Evolutionary conservation across 2,329 filamentous ascomycete genomes (phyloP).

Genomic region (Trichoderma gracile): DNA sequence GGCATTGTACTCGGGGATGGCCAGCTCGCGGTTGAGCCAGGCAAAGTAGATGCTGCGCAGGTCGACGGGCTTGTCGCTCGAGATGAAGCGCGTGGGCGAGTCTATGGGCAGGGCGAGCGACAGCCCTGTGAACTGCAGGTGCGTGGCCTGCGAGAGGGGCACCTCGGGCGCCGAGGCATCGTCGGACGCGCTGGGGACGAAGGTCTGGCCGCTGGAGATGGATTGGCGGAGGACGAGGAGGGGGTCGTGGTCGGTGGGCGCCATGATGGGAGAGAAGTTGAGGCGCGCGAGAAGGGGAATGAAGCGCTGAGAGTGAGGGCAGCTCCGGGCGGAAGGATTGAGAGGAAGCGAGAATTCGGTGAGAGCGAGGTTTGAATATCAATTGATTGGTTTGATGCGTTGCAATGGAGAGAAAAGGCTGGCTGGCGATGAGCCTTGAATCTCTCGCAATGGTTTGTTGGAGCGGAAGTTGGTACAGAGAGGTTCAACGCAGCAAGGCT

Average conservation of each 20-base stretch:
- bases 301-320: background rate
- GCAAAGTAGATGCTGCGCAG: constrained; percentile 95
- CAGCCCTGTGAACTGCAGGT: constrained; percentile 70
- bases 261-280: constrained; percentile 15
- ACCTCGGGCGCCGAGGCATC: constrained; percentile 64
- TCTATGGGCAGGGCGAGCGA: constrained; percentile 68
- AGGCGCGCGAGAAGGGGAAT: background rate
- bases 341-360: too few species aligned
- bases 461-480: constrained; percentile 6
- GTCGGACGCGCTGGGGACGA: constrained; percentile 71
- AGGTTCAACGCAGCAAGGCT: constrained; percentile 22
- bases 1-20: constrained; percentile 88
- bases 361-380: too few species aligned
- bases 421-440: background rate
- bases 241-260: constrained; percentile 65
- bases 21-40: constrained; percentile 88
- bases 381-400: background rate
- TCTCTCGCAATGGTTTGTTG: background rate
- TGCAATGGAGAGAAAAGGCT: background rate
- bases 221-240: constrained; percentile 81
- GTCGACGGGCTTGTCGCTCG: constrained; percentile 73
- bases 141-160: constrained; percentile 71
- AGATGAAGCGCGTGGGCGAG: constrained; percentile 81
- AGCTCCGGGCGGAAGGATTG: background rate
- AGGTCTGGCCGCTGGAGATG: constrained; percentile 69